A percentile compares a stretch with the other conserved stretches of the same genome.
Conservation (phyloP, 148 eudicot species). For the Polygonum aviculare region DNA sequence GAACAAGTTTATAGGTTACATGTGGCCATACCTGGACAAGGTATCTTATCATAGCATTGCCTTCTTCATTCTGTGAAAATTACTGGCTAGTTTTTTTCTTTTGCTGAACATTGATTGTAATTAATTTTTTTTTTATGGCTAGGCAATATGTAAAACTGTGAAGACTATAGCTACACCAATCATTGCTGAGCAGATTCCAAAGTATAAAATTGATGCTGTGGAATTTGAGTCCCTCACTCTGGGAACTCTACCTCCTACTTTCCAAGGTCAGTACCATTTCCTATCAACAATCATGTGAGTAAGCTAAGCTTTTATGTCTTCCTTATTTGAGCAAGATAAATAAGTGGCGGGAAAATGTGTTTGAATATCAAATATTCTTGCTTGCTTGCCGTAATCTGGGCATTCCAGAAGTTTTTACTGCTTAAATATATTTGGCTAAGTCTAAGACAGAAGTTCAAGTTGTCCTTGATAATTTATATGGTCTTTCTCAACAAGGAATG, state of each 20-base stretch:
- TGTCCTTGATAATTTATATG: not conserved
- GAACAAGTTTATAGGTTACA: conserved; percentile 62
- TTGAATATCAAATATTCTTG: not conserved
- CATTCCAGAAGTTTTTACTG: not conserved
- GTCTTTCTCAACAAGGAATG: not conserved
- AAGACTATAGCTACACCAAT: conserved; percentile 61
- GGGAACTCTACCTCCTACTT: conserved; percentile 82
- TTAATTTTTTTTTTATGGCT: not conserved
- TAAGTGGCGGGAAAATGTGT: not conserved
- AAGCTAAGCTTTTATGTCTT: not conserved
- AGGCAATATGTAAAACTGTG: conserved; percentile 89
- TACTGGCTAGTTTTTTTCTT: not conserved
- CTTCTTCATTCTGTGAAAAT: not conserved
- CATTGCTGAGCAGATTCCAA: conserved; percentile 87
- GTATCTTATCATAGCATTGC: conserved; percentile 25
- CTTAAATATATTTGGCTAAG: not conserved
- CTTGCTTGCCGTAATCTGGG: not conserved
- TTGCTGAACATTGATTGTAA: not conserved
- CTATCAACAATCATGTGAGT: not conserved
- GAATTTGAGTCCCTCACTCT: conserved; percentile 65
- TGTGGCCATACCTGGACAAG: conserved; percentile 95
- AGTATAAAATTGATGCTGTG: conserved; percentile 75
- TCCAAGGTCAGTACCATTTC: conserved; percentile 47
- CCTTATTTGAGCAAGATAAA: not conserved
- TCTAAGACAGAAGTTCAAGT: not conserved